phyloP scores from a whole-genome alignment of 345 rosid species.

The Eutrema heterophyllum region DNA sequence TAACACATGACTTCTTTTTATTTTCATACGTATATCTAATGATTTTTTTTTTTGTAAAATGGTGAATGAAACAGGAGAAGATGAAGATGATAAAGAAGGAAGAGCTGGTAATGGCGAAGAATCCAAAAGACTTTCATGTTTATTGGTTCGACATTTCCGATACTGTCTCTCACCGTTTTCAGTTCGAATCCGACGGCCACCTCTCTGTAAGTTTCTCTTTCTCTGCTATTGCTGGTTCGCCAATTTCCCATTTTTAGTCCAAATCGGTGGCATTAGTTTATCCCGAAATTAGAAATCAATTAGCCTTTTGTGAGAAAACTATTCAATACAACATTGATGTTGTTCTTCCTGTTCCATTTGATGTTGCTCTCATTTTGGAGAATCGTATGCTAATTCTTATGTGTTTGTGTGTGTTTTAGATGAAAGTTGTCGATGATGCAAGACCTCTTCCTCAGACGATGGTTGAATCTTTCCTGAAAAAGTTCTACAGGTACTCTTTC shows the following conservation, averaged over 20 bases:
- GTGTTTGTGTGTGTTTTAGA: slow-evolving; percentile 26
- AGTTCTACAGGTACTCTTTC: slow-evolving; percentile 34
- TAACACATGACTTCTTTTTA: too few species aligned
- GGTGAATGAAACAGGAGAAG: slow-evolving; percentile 33
- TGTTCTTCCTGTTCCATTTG: background rate
- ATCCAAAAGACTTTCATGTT: slow-evolving; percentile 34
- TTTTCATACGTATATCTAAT: too few species aligned
- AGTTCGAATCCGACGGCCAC: slow-evolving; percentile 62
- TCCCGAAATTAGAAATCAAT: too few species aligned
- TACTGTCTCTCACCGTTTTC: slow-evolving; percentile 58
- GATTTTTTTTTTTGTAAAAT: too few species aligned
- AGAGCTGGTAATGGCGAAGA: slow-evolving; percentile 27
- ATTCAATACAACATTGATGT: background rate
- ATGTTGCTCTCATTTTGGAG: background rate
- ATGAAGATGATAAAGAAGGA: slow-evolving; percentile 37
- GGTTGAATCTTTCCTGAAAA: slow-evolving; percentile 70
- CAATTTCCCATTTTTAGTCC: too few species aligned
- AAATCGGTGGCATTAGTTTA: too few species aligned
- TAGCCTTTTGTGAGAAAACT: too few species aligned
- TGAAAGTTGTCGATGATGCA: slow-evolving; percentile 66
- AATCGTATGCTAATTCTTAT: background rate
- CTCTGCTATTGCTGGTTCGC: too few species aligned
- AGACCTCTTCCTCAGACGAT: slow-evolving; percentile 53
- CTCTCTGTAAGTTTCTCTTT: slow-evolving; percentile 47
- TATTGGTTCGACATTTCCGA: slow-evolving; percentile 76